These are phyloP conservation scores for Colletotrichum zoysiae DNA, from an alignment of 2,329 filamentous ascomycete species.

Conservation along the genomic window DNA sequence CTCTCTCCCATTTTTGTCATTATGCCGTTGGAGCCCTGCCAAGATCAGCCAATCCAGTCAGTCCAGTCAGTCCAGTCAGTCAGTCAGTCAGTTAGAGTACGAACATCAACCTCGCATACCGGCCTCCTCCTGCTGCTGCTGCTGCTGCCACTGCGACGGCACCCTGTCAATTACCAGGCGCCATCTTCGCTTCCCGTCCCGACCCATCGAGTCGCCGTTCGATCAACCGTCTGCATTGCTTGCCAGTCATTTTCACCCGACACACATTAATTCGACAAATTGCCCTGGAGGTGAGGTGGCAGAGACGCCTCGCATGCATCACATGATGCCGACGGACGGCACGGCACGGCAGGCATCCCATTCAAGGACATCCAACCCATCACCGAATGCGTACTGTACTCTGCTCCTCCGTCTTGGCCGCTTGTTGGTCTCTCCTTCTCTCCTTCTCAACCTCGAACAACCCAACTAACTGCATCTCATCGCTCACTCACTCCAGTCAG, in stretches of 20 bases:
- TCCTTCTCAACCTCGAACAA: not conserved
- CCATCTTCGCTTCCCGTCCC: not conserved
- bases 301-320: not conserved
- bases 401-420: not conserved
- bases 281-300: not conserved
- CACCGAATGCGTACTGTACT: slow-evolving; percentile 1
- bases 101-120: no score
- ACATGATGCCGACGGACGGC: not conserved
- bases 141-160: not conserved
- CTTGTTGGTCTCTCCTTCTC: not conserved
- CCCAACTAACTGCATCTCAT: not conserved
- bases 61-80: no score
- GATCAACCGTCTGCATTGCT: not conserved
- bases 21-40: not conserved
- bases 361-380: not conserved
- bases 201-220: not conserved
- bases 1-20: no score
- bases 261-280: not conserved
- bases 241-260: not conserved
- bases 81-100: not conserved
- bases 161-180: not conserved
- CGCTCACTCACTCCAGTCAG: no score
- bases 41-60: not conserved
- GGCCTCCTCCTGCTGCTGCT: no score
- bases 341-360: not conserved